Percentiles rank a stretch among this genome's conserved stretches.
Conservation (phyloP, 352 stramenopile species). For the Globisporangium polare region DNA sequence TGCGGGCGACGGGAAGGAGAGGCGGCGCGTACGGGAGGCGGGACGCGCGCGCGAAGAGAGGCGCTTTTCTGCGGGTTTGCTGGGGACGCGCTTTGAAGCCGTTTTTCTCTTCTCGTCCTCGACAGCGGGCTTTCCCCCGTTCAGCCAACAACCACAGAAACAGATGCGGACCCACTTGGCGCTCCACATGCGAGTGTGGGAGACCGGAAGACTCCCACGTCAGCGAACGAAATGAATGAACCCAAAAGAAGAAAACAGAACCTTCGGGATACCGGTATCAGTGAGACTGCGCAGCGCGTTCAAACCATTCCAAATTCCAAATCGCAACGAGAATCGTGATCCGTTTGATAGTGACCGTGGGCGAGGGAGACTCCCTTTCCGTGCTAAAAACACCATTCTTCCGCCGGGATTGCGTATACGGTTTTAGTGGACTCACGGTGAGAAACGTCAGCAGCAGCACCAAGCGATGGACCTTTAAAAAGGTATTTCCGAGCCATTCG, state of each 20-base stretch:
- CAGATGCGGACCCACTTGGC: background rate
- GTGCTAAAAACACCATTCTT: no score
- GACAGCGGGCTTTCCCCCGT: background rate
- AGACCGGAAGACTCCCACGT: background rate
- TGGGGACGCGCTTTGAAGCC: constrained; percentile 6
- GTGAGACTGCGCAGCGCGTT: background rate
- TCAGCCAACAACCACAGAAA: constrained; percentile 19
- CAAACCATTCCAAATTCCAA: no score
- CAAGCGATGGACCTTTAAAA: no score
- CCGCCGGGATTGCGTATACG: no score
- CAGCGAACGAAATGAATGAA: background rate
- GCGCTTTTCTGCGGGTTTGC: background rate
- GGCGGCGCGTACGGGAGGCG: background rate
- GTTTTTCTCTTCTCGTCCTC: constrained; percentile 11
- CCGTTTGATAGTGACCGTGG: no score
- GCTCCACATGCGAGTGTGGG: background rate
- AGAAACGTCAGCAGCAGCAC: no score
- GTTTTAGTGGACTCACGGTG: no score
- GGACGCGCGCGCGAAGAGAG: constrained; percentile 3
- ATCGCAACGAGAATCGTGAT: no score
- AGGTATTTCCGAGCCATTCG: background rate
- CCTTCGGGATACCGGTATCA: no score
- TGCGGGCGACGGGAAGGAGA: background rate
- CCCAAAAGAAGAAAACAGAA: background rate
- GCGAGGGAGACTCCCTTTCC: no score